Percentiles rank a stretch among this genome's conserved stretches.
These are phyloP conservation scores for Raphanus raphanistrum DNA, from an alignment of 345 rosid species.

Conservation along the genomic window DNA sequence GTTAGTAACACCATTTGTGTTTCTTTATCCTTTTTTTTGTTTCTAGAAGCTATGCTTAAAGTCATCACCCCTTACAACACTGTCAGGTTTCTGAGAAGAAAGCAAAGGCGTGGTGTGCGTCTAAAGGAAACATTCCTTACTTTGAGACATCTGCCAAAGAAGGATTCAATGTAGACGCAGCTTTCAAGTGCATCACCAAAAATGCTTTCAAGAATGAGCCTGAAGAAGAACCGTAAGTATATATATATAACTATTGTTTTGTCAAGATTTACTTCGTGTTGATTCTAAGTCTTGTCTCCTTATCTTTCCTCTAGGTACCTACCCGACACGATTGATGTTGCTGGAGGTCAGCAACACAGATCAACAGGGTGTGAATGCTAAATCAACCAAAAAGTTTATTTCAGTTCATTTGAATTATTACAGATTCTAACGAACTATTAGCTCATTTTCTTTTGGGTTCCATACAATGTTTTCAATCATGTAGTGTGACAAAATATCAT, in stretches of 20 bases:
- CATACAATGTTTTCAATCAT: background rate
- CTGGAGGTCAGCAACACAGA: constrained; percentile 56
- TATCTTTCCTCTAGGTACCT: constrained; percentile 48
- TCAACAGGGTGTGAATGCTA: constrained; percentile 80
- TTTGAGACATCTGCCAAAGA: constrained; percentile 94
- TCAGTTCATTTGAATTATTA: background rate
- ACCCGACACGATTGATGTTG: constrained; percentile 77
- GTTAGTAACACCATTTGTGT: constrained; percentile 44
- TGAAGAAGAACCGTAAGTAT: constrained; percentile 77
- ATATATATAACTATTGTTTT: background rate
- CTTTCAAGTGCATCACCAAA: constrained; percentile 82
- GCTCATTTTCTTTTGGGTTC: background rate
- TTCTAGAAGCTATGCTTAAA: constrained; percentile 5
- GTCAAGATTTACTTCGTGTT: background rate
- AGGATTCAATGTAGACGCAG: constrained; percentile 86
- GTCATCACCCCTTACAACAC: background rate
- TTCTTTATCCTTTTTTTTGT: background rate
- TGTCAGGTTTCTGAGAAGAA: constrained; percentile 84
- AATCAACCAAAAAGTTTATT: constrained; percentile 3
- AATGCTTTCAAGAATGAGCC: constrained; percentile 89
- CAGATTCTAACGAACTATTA: background rate
- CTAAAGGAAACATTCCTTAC: constrained; percentile 88
- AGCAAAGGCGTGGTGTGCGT: constrained; percentile 93
- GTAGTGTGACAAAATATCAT: background rate
- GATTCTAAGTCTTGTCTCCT: background rate